Percentiles rank a stretch among this genome's conserved stretches.
Evolutionary conservation across 2,329 filamentous ascomycete species (phyloP).

Genomic region (Geoglossum cookeanum): DNA sequence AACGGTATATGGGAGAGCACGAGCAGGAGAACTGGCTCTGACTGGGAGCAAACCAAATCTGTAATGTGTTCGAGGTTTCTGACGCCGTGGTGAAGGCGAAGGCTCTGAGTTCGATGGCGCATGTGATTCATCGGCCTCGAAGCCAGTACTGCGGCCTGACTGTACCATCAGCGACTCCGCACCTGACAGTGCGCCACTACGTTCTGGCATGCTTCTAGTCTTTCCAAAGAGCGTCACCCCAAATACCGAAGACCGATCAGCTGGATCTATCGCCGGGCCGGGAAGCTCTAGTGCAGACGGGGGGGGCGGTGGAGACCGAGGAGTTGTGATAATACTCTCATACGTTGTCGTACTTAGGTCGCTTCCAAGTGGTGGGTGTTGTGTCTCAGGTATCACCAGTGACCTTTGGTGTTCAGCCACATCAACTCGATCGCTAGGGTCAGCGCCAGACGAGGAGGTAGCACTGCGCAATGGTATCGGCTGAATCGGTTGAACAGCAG

Average conservation of each 20-base stretch:
- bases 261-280: conserved; percentile 36
- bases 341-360: conserved; percentile 23
- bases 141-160: conserved; percentile 17
- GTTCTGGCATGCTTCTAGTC: conserved; percentile 10
- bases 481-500: background rate
- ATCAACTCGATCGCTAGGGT: background rate
- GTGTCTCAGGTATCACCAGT: background rate
- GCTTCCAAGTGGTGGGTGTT: background rate
- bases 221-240: conserved; percentile 7
- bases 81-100: background rate
- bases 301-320: conserved; percentile 8
- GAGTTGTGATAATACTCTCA: conserved; percentile 43
- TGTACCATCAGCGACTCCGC: background rate
- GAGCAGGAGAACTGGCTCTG: conserved; percentile 12
- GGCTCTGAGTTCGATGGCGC: conserved; percentile 10
- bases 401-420: background rate
- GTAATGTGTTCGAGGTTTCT: conserved; percentile 11
- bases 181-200: background rate
- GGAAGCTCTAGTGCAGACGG: conserved; percentile 39
- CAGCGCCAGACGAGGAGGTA: background rate
- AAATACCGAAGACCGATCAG: conserved; percentile 4
- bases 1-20: conserved; percentile 8
- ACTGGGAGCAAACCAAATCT: conserved; percentile 10
- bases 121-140: conserved; percentile 24
- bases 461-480: background rate